phyloP scores from a whole-genome alignment of 2,329 filamentous ascomycete genomes.

The Plenodomus tracheiphilus region DNA sequence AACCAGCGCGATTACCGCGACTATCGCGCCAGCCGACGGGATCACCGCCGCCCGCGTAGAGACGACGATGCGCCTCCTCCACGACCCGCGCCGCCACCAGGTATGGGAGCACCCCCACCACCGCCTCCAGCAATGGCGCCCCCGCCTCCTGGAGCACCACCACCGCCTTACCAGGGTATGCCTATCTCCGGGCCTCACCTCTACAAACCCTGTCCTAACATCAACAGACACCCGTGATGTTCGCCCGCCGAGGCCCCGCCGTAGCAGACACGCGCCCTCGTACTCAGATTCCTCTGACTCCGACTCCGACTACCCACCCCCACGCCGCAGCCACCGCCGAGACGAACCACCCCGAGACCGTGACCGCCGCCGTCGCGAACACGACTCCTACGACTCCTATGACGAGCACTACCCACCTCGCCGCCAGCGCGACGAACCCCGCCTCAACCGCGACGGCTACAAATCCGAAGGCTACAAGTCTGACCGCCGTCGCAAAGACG shows the following conservation, averaged over 20 bases:
- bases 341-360: constrained; percentile 14
- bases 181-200: constrained; percentile 1
- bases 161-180: not conserved
- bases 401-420: constrained; percentile 29
- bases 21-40: constrained; percentile 24
- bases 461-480: constrained; percentile 21
- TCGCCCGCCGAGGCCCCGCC: constrained; percentile 10
- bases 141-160: constrained; percentile 11
- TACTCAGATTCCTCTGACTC: constrained; percentile 22
- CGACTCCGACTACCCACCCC: constrained; percentile 22
- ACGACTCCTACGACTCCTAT: constrained; percentile 30
- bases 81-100: constrained; percentile 11
- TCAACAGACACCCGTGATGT: not conserved
- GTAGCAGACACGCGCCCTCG: constrained; percentile 19
- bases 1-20: constrained; percentile 26
- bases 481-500: constrained; percentile 7
- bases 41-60: constrained; percentile 20
- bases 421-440: constrained; percentile 11
- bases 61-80: constrained; percentile 21
- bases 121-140: constrained; percentile 2
- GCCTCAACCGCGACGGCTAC: constrained; percentile 28
- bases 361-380: constrained; percentile 17
- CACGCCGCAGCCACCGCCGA: constrained; percentile 23
- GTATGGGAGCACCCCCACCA: constrained; percentile 7
- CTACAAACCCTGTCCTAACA: not conserved